Evolutionary conservation across 371 early-diverging fungal genomes (phyloP).

Genomic region (Umbelopsis sp.): DNA sequence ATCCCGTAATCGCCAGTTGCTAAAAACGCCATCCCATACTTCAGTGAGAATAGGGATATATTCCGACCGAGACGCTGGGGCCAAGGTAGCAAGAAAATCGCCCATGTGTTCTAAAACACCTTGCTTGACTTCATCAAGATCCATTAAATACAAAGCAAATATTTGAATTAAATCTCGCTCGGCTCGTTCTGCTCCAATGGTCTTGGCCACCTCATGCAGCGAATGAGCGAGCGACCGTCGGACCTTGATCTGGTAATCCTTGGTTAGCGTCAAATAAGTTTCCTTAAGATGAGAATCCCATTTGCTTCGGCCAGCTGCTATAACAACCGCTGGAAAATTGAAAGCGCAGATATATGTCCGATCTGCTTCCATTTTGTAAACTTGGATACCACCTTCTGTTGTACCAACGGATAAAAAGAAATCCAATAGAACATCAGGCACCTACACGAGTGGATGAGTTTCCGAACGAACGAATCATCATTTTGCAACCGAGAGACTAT

Average conservation of each 20-base stretch:
- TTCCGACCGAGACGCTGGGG: constrained; percentile 52
- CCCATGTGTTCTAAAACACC: constrained; percentile 63
- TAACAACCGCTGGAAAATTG: constrained; percentile 64
- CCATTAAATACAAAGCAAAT: constrained; percentile 63
- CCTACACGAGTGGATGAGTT: constrained; percentile 17
- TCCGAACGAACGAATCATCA: no score
- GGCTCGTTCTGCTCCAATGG: constrained; percentile 61
- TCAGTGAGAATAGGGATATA: constrained; percentile 56
- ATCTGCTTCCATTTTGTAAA: constrained; percentile 56
- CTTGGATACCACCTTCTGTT: constrained; percentile 35
- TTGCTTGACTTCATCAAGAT: constrained; percentile 64
- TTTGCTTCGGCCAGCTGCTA: constrained; percentile 60
- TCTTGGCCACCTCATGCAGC: constrained; percentile 60
- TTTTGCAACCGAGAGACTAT: background rate
- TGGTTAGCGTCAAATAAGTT: constrained; percentile 51
- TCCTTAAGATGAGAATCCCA: constrained; percentile 60
- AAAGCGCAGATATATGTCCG: constrained; percentile 64
- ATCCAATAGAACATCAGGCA: constrained; percentile 41
- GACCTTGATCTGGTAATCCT: constrained; percentile 63
- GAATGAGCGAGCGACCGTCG: constrained; percentile 65
- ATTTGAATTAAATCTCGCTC: constrained; percentile 63
- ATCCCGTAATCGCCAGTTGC: constrained; percentile 63
- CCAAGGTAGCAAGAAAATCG: constrained; percentile 59
- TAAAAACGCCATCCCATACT: constrained; percentile 62
- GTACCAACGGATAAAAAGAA: constrained; percentile 49